Base-by-base conservation (phyloP, 441 rosid species). In the Geranium incanum region DNA sequence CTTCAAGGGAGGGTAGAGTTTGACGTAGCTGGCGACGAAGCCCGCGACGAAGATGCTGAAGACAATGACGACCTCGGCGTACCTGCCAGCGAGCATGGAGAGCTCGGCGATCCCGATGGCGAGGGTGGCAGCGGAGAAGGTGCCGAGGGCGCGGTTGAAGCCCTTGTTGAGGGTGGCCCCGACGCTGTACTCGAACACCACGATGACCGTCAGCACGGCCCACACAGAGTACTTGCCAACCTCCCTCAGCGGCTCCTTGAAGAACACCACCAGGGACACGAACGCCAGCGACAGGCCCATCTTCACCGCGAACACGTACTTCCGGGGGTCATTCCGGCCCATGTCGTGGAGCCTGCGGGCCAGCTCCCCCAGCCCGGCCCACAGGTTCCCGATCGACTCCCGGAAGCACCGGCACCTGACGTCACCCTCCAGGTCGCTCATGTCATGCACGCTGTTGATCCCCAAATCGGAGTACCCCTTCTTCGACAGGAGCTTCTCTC, bases 191-290 rank as follows among this genome's bases (percentile, higher is more conserved):
- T 94, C 99, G 48, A 94, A 92, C 73, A 94, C 92, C 18, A 94
- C 97, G 19, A 94, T 90, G 1, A 92, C 97, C 0, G 97, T 94
- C 13, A 94, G 92, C 36, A 94, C 83, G 0, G 95, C 97, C 99
- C 99, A 94, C 62, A 94, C 86, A 36, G 96, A 85, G 78, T 90
- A 92, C 75, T 91, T 89, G 77, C 81, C 81, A 69, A 79, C 82
- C 4, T 81, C 63, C 67, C 63, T 69, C 9, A 88, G 82, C 4
- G 87, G 86, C 71, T 86, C 93, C 74, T 83, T 93, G 4, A 87
- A 80, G 76, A 91, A 88, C 21, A 93, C 84, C 11, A 85, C 82
- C 4, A 91, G 66, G 0, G 95, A 88, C 4, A 86, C 84, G 36
- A 87, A 72, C 0, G 92, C 84, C 8, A 93, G 80, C 13, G 97